Conservation (phyloP, 495 filamentous ascomycete species). For the Hyaloscypha variabilis region DNA sequence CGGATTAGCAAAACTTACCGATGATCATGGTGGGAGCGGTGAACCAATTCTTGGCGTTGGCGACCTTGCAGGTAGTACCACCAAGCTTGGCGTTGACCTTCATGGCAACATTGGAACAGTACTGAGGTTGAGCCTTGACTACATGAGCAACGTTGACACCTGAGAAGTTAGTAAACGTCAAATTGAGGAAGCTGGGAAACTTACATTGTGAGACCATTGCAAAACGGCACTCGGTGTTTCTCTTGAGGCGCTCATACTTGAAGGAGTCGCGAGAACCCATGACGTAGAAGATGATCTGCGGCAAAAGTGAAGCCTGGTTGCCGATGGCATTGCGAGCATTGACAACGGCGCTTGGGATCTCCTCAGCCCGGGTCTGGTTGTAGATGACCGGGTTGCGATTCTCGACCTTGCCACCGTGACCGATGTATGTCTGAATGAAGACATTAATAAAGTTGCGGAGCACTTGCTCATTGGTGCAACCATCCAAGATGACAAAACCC, state of each 20-base stretch:
- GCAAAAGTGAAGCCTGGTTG: conserved; percentile 31
- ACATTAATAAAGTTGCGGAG: conserved; percentile 57
- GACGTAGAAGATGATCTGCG: conserved; percentile 75
- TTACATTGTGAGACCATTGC: conserved; percentile 71
- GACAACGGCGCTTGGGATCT: conserved; percentile 52
- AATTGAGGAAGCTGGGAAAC: background rate
- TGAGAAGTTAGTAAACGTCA: background rate
- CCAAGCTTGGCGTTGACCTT: conserved; percentile 98
- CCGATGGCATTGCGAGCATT: conserved; percentile 12
- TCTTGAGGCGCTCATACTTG: conserved; percentile 80
- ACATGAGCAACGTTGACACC: conserved; percentile 66
- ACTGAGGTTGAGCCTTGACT: conserved; percentile 65
- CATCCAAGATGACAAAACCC: conserved; percentile 54
- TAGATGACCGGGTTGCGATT: conserved; percentile 36
- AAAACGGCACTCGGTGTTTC: conserved; percentile 76
- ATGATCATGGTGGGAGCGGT: conserved; percentile 28
- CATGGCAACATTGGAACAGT: conserved; percentile 86
- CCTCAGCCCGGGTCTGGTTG: conserved; percentile 38
- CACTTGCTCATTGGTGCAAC: conserved; percentile 38
- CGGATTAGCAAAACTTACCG: conserved; percentile 15
- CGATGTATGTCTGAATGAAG: conserved; percentile 63
- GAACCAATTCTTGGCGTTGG: conserved; percentile 15
- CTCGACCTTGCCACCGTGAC: conserved; percentile 70
- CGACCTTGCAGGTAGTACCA: conserved; percentile 58
- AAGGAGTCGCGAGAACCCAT: conserved; percentile 65